phyloP scores from a whole-genome alignment of 495 filamentous ascomycete species.

The Aspergillus heteromorphus region DNA sequence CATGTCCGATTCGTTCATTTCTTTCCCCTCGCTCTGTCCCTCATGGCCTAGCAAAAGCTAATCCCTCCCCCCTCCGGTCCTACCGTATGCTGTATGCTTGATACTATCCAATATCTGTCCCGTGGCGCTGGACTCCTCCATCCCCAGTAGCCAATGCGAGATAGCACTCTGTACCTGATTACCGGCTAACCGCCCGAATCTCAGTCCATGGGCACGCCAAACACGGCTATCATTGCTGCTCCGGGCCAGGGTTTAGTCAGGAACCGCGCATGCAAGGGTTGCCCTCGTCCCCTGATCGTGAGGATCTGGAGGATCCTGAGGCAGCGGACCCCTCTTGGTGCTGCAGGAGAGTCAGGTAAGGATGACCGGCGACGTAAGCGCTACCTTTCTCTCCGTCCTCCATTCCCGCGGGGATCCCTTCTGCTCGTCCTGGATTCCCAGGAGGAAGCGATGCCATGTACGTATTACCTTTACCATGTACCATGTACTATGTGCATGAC shows the following conservation, averaged over 20 bases:
- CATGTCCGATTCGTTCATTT: constrained; percentile 19
- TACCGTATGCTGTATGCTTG: not conserved
- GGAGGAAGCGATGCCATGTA: too few relatives aligned
- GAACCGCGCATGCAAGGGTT: constrained; percentile 18
- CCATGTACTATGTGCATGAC: not conserved
- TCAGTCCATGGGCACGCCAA: not conserved
- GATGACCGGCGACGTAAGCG: constrained; percentile 12
- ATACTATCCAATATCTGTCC: not conserved
- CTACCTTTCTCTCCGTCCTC: too few relatives aligned
- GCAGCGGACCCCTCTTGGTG: constrained; percentile 9
- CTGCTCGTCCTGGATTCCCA: constrained; percentile 4
- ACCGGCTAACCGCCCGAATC: not conserved
- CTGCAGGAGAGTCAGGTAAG: constrained; percentile 15
- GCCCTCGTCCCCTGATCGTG: not conserved
- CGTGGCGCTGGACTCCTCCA: not conserved
- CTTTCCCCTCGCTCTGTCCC: not conserved
- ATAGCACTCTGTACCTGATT: too few relatives aligned
- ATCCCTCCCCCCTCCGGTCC: not conserved
- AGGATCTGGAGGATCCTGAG: constrained; percentile 8
- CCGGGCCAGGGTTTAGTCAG: constrained; percentile 8
- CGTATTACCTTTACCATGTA: too few relatives aligned
- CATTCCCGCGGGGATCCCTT: not conserved
- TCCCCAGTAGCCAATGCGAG: not conserved
- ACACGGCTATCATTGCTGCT: constrained; percentile 1
- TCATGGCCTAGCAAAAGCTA: not conserved